These are phyloP conservation scores for Terfezia claveryi DNA, from an alignment of 495 filamentous ascomycete species.

Conservation along the genomic window DNA sequence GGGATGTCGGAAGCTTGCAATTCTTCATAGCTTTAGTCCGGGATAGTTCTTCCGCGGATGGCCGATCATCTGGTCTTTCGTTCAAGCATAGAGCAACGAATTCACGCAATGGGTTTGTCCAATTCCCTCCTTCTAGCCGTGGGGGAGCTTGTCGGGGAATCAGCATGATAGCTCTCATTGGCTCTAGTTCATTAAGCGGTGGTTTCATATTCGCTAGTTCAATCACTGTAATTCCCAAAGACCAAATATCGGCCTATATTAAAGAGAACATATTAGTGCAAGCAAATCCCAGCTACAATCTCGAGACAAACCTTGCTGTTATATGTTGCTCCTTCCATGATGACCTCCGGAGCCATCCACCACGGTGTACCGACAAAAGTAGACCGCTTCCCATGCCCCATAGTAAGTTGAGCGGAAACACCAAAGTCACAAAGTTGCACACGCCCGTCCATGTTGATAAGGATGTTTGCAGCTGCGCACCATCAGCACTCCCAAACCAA, in stretches of 20 bases:
- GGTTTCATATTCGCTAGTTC: slow-evolving; percentile 83
- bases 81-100: slow-evolving; percentile 64
- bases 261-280: not conserved
- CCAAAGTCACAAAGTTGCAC: slow-evolving; percentile 93
- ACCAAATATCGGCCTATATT: slow-evolving; percentile 71
- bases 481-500: not conserved
- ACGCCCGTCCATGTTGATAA: slow-evolving; percentile 67
- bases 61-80: slow-evolving; percentile 48
- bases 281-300: not conserved
- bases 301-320: slow-evolving; percentile 28
- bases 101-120: slow-evolving; percentile 50
- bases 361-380: slow-evolving; percentile 89
- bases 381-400: slow-evolving; percentile 59
- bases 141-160: slow-evolving; percentile 27
- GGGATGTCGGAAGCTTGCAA: slow-evolving; percentile 48
- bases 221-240: slow-evolving; percentile 71
- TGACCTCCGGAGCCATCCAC: slow-evolving; percentile 92
- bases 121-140: slow-evolving; percentile 52
- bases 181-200: slow-evolving; percentile 33
- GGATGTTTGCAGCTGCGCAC: slow-evolving; percentile 52
- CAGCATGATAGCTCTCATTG: slow-evolving; percentile 31
- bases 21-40: slow-evolving; percentile 39
- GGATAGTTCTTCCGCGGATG: slow-evolving; percentile 44
- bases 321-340: slow-evolving; percentile 28
- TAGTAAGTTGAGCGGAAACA: slow-evolving; percentile 70